A percentile compares a stretch with the other conserved stretches of the same genome.
phyloP scores from a whole-genome alignment of 1,139 yeast species.

The Geotrichum cucujoidarum region DNA sequence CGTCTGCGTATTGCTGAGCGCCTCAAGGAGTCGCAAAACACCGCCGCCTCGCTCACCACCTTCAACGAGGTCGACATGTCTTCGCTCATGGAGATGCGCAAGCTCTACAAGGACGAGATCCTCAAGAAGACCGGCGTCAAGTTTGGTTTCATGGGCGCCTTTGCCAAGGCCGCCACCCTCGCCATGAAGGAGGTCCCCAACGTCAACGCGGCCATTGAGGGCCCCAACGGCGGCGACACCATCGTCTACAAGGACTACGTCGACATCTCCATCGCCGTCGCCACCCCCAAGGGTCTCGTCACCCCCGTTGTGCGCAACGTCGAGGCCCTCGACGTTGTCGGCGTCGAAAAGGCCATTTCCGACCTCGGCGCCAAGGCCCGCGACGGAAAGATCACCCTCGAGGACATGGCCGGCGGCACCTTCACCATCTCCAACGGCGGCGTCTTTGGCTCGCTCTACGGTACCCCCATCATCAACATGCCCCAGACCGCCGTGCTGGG shows the following conservation, averaged over 20 bases:
- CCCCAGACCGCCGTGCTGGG: slow-evolving; percentile 99
- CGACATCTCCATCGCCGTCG: slow-evolving; percentile 94
- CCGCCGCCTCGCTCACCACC: slow-evolving; percentile 96
- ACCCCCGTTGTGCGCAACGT: slow-evolving; percentile 98
- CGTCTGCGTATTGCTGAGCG: slow-evolving; percentile 98
- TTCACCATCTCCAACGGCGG: slow-evolving; percentile 99
- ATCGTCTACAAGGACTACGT: slow-evolving; percentile 94
- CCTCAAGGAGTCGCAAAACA: slow-evolving; percentile 97
- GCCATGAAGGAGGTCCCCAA: slow-evolving; percentile 96
- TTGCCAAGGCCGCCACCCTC: slow-evolving; percentile 86
- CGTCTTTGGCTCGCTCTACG: slow-evolving; percentile 94
- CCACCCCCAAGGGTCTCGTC: slow-evolving; percentile 98
- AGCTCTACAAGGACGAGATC: slow-evolving; percentile 92
- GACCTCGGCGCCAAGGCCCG: slow-evolving; percentile 88
- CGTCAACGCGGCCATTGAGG: slow-evolving; percentile 90
- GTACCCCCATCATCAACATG: slow-evolving; percentile 97
- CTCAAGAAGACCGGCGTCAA: slow-evolving; percentile 91
- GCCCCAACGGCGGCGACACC: slow-evolving; percentile 66
- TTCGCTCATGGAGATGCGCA: slow-evolving; percentile 87
- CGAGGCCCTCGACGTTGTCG: slow-evolving; percentile 83
- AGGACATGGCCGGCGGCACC: slow-evolving; percentile 99
- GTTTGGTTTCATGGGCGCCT: slow-evolving; percentile 98
- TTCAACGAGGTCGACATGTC: slow-evolving; percentile 98
- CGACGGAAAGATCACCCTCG: slow-evolving; percentile 92
- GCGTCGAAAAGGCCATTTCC: slow-evolving; percentile 81